Base-by-base conservation (phyloP, 2,329 filamentous ascomycete genomes). In the Emmonsiellopsis sp. region DNA sequence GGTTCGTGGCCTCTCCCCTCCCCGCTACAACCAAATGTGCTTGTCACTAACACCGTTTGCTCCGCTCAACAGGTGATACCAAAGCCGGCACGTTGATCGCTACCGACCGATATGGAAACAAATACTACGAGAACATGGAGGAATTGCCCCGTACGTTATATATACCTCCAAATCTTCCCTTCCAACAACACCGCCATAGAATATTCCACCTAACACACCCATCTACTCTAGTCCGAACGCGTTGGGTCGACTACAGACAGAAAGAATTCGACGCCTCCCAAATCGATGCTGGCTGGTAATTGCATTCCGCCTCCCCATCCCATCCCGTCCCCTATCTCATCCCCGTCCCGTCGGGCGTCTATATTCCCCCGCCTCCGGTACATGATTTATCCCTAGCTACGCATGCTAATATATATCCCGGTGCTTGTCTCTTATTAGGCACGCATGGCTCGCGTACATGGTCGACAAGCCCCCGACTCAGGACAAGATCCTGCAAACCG, bases 161-260 rank as follows among this genome's bases (percentile, higher is more conserved):
- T 27, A 51, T 10, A n/a, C 13, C 14, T 27, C 31, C 10, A 36
- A 47, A n/a, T 9, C 14, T 14, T 21, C 14, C 32, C 42, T 2
- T 10, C n/a, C 27, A n/a, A 13, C 31, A 51, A 14, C 5, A 27
- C 21, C 21, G 21, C 21, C 21, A 5, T 27, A 27, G 21, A 27
- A 27, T 27, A 27, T 27, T 5, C 21, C 21, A 27, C 21, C 33
- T 40, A 32, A 45, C 39, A 32, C 42, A 39, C 36, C 4, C 8
- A 33, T 11, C 32, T 39, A 17, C 14, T 49, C 52, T 63, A 93
- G 90, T 96, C 65, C 87, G 92, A 66, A 96, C 90, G 63, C 84
- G 91, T 78, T 98, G 94, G 93, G 88, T 98, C 59, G 91, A 97
- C 73, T 98, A 94, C 79, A 92, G 89, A 76, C 80, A 87, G 71